Percentiles rank a stretch among this genome's conserved stretches.
These are phyloP conservation scores for Aspergillus quadricinctus DNA, from an alignment of 2,329 filamentous ascomycete species.

Conservation along the genomic window DNA sequence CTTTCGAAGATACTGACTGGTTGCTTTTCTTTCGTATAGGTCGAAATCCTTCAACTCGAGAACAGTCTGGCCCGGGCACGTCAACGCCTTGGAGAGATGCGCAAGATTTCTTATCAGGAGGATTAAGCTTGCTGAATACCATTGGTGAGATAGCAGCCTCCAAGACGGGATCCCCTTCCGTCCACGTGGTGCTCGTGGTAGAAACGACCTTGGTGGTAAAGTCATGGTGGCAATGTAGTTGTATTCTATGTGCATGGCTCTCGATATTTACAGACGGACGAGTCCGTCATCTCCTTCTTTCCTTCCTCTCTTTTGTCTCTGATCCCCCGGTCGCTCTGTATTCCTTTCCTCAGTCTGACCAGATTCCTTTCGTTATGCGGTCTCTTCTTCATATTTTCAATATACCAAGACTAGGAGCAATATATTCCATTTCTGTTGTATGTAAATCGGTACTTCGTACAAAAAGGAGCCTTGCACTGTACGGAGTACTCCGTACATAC, in stretches of 20 bases:
- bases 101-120: slow-evolving; percentile 91
- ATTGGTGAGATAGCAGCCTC: neutral
- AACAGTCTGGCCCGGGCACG: slow-evolving; percentile 77
- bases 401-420: slow-evolving; percentile 1
- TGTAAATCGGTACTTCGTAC: neutral
- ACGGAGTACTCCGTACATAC: neutral
- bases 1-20: neutral
- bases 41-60: slow-evolving; percentile 94
- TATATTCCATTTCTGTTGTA: neutral
- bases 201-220: neutral
- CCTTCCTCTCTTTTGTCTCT: neutral
- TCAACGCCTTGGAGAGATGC: slow-evolving; percentile 88
- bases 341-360: neutral
- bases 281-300: neutral
- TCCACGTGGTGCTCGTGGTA: neutral
- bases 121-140: slow-evolving; percentile 43
- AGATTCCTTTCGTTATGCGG: slow-evolving; percentile 1
- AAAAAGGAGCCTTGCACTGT: neutral
- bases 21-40: slow-evolving; percentile 50
- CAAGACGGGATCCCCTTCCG: neutral
- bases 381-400: slow-evolving; percentile 1
- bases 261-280: neutral
- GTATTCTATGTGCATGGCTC: neutral
- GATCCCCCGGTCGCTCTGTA: neutral
- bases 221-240: neutral